Percentiles rank a stretch among this genome's conserved stretches.
phyloP scores from a whole-genome alignment of 2,329 filamentous ascomycete genomes.

The Berkeleyomyces rouxiae region DNA sequence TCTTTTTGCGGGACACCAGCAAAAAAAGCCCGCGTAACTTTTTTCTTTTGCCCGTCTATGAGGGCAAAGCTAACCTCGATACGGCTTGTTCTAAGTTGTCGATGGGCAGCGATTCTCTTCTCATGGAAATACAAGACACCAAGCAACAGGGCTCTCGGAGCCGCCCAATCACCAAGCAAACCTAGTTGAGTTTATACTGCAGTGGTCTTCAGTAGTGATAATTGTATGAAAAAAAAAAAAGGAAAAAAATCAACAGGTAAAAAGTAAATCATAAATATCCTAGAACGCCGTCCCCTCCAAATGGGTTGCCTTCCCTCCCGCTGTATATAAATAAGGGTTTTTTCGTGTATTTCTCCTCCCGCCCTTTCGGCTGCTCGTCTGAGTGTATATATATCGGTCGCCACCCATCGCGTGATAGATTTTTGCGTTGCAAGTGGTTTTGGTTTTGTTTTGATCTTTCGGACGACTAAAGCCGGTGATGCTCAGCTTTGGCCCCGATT shows the following conservation, averaged over 20 bases:
- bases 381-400: background rate
- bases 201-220: background rate
- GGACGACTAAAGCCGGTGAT: background rate
- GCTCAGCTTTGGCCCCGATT: background rate
- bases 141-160: background rate
- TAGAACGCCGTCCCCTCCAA: background rate
- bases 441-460: background rate
- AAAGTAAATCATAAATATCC: background rate
- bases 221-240: background rate
- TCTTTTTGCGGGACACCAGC: background rate
- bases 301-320: background rate
- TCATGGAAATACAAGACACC: too few species aligned
- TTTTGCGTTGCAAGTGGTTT: background rate
- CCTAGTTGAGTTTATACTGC: too few species aligned
- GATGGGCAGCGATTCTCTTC: too few species aligned
- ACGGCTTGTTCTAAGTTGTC: too few species aligned
- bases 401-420: background rate
- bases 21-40: background rate
- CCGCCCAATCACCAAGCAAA: background rate
- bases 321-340: background rate
- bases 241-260: slow-evolving; percentile 4
- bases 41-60: too few species aligned
- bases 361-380: background rate
- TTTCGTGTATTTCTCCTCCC: background rate
- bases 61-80: too few species aligned